phyloP scores from a whole-genome alignment of 2,329 filamentous ascomycete species.

The Aureobasidium lini region DNA sequence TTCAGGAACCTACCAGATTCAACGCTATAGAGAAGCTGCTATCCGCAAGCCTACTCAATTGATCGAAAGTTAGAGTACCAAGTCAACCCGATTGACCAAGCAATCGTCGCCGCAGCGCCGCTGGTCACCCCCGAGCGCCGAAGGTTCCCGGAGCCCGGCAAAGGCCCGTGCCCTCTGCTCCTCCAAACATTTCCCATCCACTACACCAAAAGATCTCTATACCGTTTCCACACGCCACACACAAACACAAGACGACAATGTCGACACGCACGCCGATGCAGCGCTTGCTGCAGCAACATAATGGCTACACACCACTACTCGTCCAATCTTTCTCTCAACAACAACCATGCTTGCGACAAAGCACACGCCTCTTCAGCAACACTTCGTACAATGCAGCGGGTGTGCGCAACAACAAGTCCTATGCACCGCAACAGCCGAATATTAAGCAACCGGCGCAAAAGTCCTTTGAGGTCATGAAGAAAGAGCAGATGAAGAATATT shows the following conservation, averaged over 20 bases:
- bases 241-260: background rate
- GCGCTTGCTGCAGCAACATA: background rate
- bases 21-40: no score
- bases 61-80: no score
- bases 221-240: background rate
- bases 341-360: background rate
- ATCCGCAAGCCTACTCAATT: no score
- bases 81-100: no score
- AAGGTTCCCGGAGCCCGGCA: background rate
- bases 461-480: constrained; percentile 31
- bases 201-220: background rate
- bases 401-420: background rate
- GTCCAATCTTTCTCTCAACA: background rate
- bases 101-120: no score
- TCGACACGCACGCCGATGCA: background rate
- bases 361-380: background rate
- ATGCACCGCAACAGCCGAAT: constrained; percentile 13
- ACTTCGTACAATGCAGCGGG: background rate
- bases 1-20: no score
- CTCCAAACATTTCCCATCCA: constrained; percentile 1
- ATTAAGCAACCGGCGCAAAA: constrained; percentile 30
- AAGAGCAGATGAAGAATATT: constrained; percentile 26
- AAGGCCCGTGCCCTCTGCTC: background rate
- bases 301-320: background rate
- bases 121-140: no score